Percentiles rank a stretch among this genome's conserved stretches.
Conservation (phyloP, 2,329 filamentous ascomycete genomes). For the Parastagonospora avenae region DNA sequence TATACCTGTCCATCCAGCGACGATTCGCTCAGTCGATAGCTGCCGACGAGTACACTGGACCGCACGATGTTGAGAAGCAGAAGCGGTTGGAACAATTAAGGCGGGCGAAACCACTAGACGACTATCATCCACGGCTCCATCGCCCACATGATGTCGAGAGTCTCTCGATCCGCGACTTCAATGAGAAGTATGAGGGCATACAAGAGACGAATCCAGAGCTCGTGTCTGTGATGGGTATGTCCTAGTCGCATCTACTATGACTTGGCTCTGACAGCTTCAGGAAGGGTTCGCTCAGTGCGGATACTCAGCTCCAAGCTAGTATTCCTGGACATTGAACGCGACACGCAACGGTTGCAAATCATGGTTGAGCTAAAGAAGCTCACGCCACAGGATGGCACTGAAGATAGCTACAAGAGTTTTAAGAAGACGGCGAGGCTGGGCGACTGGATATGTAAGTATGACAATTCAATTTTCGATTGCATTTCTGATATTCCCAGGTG, state of each 20-base stretch:
- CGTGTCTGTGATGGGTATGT: conserved; percentile 45
- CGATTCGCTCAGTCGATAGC: conserved; percentile 29
- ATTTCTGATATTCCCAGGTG: conserved; percentile 51
- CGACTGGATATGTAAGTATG: conserved; percentile 77
- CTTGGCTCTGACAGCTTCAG: conserved; percentile 53
- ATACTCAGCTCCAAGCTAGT: conserved; percentile 76
- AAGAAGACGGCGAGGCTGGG: conserved; percentile 74
- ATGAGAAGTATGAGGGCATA: conserved; percentile 33
- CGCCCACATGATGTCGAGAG: conserved; percentile 18
- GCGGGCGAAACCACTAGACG: conserved; percentile 54
- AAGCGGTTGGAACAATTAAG: conserved; percentile 62
- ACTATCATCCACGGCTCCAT: conserved; percentile 61
- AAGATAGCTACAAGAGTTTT: conserved; percentile 62
- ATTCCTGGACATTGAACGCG: conserved; percentile 81
- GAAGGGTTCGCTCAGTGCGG: conserved; percentile 76
- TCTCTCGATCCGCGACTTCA: conserved; percentile 36
- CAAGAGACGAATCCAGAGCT: conserved; percentile 31
- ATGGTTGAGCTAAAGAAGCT: conserved; percentile 71
- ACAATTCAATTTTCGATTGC: background rate
- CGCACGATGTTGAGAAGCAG: conserved; percentile 54
- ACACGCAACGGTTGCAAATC: conserved; percentile 74
- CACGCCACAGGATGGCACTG: conserved; percentile 40
- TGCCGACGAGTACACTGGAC: conserved; percentile 32
- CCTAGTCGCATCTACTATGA: background rate
- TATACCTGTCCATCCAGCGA: conserved; percentile 54